Percentiles rank a stretch among this genome's conserved stretches.
phyloP scores from a whole-genome alignment of 2,329 filamentous ascomycete genomes.

The Ophiocordyceps camponoti-rufipedis region DNA sequence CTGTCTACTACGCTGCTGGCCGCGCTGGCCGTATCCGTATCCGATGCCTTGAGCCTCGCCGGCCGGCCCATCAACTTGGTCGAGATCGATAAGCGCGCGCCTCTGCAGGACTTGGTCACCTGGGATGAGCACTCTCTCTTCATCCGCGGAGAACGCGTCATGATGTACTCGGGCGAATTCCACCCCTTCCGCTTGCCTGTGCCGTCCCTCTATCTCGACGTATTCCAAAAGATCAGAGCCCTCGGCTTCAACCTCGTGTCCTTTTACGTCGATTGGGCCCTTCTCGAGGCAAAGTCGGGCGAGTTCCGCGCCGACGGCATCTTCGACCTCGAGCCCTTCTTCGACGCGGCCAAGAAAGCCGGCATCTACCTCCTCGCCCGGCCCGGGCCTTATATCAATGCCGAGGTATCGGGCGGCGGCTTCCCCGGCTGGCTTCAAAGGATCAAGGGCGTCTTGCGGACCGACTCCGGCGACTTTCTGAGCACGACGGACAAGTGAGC shows the following conservation, averaged over 20 bases:
- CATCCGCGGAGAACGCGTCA: slow-evolving; percentile 48
- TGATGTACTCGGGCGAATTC: slow-evolving; percentile 57
- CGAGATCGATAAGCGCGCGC: slow-evolving; percentile 7
- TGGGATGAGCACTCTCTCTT: slow-evolving; percentile 59
- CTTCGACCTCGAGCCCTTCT: slow-evolving; percentile 57
- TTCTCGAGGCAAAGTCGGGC: slow-evolving; percentile 56
- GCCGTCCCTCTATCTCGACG: slow-evolving; percentile 38
- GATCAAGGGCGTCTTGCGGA: slow-evolving; percentile 45
- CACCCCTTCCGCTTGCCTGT: slow-evolving; percentile 43
- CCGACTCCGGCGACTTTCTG: slow-evolving; percentile 41
- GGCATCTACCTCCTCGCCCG: slow-evolving; percentile 62
- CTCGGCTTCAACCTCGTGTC: slow-evolving; percentile 65
- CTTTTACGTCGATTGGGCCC: slow-evolving; percentile 64
- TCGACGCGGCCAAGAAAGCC: slow-evolving; percentile 52
- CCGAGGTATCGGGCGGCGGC: slow-evolving; percentile 57
- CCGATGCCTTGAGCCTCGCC: slow-evolving; percentile 4
- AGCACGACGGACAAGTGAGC: slow-evolving; percentile 45
- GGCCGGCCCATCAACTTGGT: slow-evolving; percentile 8
- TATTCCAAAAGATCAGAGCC: slow-evolving; percentile 71
- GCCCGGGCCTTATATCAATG: slow-evolving; percentile 62
- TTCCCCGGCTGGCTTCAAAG: slow-evolving; percentile 68
- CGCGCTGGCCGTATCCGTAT: slow-evolving; percentile 3
- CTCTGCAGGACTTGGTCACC: slow-evolving; percentile 29
- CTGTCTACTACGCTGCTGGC: slow-evolving; percentile 3
- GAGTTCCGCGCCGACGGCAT: slow-evolving; percentile 52